Base-by-base conservation (phyloP, 1,284 basidiomycete genomes). In the Anthracocystis panici-leucophaei region DNA sequence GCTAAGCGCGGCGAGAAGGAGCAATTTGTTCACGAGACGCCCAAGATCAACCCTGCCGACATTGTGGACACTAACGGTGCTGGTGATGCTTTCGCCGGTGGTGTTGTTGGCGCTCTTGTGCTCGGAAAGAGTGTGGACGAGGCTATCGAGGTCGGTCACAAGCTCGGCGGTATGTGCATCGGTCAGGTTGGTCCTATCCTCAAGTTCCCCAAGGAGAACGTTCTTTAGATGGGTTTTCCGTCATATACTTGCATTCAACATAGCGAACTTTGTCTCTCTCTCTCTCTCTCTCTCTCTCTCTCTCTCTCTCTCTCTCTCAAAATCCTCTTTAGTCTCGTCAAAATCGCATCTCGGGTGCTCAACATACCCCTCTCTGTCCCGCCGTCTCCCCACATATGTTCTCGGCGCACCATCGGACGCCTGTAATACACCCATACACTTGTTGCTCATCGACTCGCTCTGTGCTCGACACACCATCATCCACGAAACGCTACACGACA, bases 81-180 rank as follows among this genome's bases (percentile, higher is more conserved):
- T n/a, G 97, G 97, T 57, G 97, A 99, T 86, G 95, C 94, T 56
- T 99, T 99, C 81, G 94, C 95, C n/a, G 97, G 97, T 72, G 97
- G 94, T 52, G 95, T 98, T 88, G 86, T 98, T 54, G 97, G 93
- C 55, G 95, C 92, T 1, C 89, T 91, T 57, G 91, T 94, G 55
- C 86, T 90, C 45, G 95, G 94, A 25, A 97, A 94, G 89, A 87
- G 83, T 49, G 84, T 95, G 53, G 91, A 93, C 45, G 91, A 94
- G 85, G 90, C 90, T 61, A 89, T 99, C 72, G 90, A 92, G 86
- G 90, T 90, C 46, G 97, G 96, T 2, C 96, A 99, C 88, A 92
- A 91, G 87, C 86, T 98, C 80, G 96, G 93, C 89, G 72, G 79
- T 35, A 94, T 97, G 90, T 93, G 92, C 87, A 91, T 97, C 58